Base-by-base conservation (phyloP, 2,329 filamentous ascomycete genomes). In the Calonectria hawksworthii region DNA sequence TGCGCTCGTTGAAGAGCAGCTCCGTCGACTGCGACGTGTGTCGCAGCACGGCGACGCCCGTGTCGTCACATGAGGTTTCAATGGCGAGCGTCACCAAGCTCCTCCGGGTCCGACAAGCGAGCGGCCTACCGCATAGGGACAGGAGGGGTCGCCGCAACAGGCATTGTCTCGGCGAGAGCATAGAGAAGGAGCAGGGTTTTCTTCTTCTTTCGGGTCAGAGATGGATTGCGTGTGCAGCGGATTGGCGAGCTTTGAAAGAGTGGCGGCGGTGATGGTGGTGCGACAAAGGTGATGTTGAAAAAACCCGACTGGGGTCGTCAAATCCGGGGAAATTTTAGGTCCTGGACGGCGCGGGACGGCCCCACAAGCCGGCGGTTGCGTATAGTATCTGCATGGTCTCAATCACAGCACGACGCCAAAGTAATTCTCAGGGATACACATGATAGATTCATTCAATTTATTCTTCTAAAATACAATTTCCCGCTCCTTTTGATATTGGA, bases 1-100 rank as follows among this genome's bases (percentile, higher is more conserved):
- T 86, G 80, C 95, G 97, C 80, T 93, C 89, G 83, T 98, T 93
- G 87, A 95, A 98, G 79, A 94, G 92, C 3, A 98, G 89, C 8
- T 86, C 87, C 13, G 93, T 92, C 79, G 80, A 74, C 70, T 70
- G 71, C 59, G 79, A 41, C n/a, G 79, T 77, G 66, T 92, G 93
- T 69, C 94, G 91, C 50, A 98, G 89, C 63, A 99, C 86, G 36
- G 96, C 94, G 26, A 98, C 96, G 73, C 94, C 96, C 1, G 96
- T 98, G 87, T 99, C 96, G 86, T 99, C 96, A 89, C 96, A 97
- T 3, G 94, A 96, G 13, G 94, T 94, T 84, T 97, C 95, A 82
- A 97, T 96, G 68, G 94, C 94, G 64, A 96, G 90, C 7, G 90
- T 92, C 23, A 90, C 82, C 72, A 91, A 87, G 52, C 74, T 76